A percentile compares a stretch with the other conserved stretches of the same genome.
Evolutionary conservation across 495 filamentous ascomycete species (phyloP).

Genomic region (Aspergillus nanangensis): DNA sequence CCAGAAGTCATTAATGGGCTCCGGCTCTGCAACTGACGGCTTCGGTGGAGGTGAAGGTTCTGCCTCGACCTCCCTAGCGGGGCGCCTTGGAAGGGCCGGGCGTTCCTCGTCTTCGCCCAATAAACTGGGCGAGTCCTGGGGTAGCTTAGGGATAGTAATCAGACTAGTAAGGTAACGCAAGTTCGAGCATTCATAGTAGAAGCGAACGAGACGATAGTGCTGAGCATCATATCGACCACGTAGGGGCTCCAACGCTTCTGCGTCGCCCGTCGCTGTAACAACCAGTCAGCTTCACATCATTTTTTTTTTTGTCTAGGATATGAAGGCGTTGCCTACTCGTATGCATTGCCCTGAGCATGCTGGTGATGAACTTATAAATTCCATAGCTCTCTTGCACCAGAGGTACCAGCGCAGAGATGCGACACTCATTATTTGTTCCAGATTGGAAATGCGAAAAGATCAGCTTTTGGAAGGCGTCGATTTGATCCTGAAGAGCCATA

Average conservation of each 20-base stretch:
- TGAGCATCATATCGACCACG: constrained; percentile 87
- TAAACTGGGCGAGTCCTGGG: constrained; percentile 87
- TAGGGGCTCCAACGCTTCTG: constrained; percentile 89
- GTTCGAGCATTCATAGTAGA: constrained; percentile 99
- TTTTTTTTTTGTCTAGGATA: no score
- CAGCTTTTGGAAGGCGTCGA: constrained; percentile 95
- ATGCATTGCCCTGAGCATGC: constrained; percentile 96
- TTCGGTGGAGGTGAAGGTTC: constrained; percentile 65
- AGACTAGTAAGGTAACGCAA: constrained; percentile 92
- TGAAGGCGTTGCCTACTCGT: constrained; percentile 57
- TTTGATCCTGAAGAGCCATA: constrained; percentile 96
- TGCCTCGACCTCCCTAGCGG: constrained; percentile 54
- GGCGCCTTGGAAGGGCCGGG: constrained; percentile 78
- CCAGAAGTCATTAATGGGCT: constrained; percentile 97
- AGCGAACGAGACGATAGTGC: constrained; percentile 91
- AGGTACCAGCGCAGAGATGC: constrained; percentile 89
- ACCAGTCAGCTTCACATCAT: no score
- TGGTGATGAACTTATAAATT: constrained; percentile 94
- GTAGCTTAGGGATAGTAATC: constrained; percentile 93
- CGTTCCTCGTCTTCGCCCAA: constrained; percentile 77
- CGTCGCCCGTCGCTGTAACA: constrained; percentile 75
- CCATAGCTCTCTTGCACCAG: constrained; percentile 97
- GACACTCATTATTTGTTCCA: constrained; percentile 90
- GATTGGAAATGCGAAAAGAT: constrained; percentile 94
- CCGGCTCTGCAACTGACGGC: constrained; percentile 68